phyloP scores from a whole-genome alignment of 2,329 filamentous ascomycete species.

The Sporothrix phasma region DNA sequence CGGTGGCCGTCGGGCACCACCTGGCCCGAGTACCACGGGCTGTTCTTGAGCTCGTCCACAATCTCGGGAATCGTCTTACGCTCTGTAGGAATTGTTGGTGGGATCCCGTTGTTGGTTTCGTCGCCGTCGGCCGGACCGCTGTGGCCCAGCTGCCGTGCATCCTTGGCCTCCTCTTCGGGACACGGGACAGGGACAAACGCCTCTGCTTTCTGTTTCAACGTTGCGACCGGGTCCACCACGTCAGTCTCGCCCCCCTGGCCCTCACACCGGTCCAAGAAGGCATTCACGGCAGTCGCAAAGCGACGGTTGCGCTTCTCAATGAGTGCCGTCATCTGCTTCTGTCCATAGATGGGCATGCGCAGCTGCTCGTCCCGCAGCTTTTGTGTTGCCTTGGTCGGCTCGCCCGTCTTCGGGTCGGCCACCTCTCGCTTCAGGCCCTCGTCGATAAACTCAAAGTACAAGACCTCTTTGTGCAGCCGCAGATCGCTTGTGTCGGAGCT shows the following conservation, averaged over 20 bases:
- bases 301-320: constrained; percentile 86
- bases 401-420: constrained; percentile 59
- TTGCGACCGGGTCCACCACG: constrained; percentile 53
- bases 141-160: too few relatives aligned
- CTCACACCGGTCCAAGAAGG: constrained; percentile 64
- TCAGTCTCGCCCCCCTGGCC: constrained; percentile 29
- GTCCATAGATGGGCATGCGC: constrained; percentile 85
- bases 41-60: constrained; percentile 67
- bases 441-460: constrained; percentile 89
- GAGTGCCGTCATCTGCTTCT: constrained; percentile 79
- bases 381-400: constrained; percentile 56
- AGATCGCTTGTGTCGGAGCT: constrained; percentile 23
- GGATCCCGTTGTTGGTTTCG: constrained; percentile 35
- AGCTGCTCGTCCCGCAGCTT: constrained; percentile 68
- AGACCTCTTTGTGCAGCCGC: constrained; percentile 50
- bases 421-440: constrained; percentile 81
- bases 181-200: constrained; percentile 50
- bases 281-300: constrained; percentile 66
- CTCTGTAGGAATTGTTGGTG: constrained; percentile 66
- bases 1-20: constrained; percentile 89
- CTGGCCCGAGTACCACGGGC: constrained; percentile 83
- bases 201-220: constrained; percentile 49
- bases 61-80: constrained; percentile 77
- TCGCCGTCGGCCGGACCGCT: constrained; percentile 22
- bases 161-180: not conserved